A percentile compares a stretch with the other conserved stretches of the same genome.
phyloP scores from a whole-genome alignment of 495 filamentous ascomycete genomes.

The Ascodesmis nigricans region DNA sequence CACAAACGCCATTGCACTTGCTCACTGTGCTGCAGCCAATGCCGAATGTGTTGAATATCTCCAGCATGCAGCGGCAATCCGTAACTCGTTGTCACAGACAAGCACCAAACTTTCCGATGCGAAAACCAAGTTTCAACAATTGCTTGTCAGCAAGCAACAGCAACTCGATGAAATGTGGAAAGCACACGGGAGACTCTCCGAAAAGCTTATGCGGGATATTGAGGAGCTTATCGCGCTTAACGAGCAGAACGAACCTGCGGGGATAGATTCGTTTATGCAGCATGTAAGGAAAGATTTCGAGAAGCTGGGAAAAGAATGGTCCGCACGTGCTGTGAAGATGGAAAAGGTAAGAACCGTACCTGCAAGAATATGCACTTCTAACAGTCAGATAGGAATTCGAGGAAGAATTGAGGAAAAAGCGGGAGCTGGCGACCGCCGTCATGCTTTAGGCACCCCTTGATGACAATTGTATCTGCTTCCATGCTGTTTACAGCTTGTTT shows the following conservation, averaged over 20 bases:
- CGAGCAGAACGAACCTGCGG: no score
- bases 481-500: no score
- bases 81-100: no score
- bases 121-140: no score
- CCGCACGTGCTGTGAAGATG: not conserved
- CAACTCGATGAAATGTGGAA: conserved; percentile 1
- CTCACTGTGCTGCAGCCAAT: conserved; percentile 13
- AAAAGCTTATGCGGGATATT: no score
- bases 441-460: no score
- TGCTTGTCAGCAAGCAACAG: not conserved
- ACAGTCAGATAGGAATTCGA: conserved; percentile 12
- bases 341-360: not conserved
- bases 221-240: no score
- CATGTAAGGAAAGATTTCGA: no score
- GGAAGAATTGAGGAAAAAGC: conserved; percentile 11
- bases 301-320: not conserved
- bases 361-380: not conserved
- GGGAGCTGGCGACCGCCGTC: conserved; percentile 16
- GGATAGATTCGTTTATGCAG: no score
- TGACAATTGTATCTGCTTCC: no score
- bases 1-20: conserved; percentile 13
- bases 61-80: no score
- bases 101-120: no score
- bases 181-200: not conserved
- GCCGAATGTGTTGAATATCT: conserved; percentile 1